These are phyloP conservation scores for Ochromonas danica DNA, from an alignment of 108 stramenopile genomes.

Conservation along the genomic window DNA sequence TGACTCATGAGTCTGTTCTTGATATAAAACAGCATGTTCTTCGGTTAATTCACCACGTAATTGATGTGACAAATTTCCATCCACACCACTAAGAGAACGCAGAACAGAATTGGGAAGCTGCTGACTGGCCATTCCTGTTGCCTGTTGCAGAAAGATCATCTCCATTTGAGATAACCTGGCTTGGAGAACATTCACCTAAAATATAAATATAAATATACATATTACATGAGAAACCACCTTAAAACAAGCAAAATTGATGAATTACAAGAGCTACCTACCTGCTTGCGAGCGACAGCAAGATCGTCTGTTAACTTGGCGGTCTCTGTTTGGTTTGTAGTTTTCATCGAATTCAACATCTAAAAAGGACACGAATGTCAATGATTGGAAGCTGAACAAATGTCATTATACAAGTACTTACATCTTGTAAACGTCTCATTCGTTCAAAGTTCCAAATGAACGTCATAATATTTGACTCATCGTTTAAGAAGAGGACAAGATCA, in stretches of 20 bases:
- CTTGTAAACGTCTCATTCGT: constrained; percentile 18
- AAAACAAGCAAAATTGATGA: background rate
- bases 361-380: background rate
- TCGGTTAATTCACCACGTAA: background rate
- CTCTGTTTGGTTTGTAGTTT: background rate
- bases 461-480: constrained; percentile 18
- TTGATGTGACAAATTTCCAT: background rate
- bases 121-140: constrained; percentile 11
- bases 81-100: constrained; percentile 19
- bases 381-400: background rate
- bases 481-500: constrained; percentile 20
- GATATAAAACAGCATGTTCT: constrained; percentile 5
- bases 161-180: constrained; percentile 16
- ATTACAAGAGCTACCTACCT: background rate
- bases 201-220: background rate
- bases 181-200: constrained; percentile 12
- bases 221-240: no score
- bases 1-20: no score
- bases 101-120: background rate
- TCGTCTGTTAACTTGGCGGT: constrained; percentile 7
- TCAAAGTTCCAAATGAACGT: constrained; percentile 34
- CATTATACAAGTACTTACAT: background rate
- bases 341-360: constrained; percentile 26
- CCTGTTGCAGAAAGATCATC: constrained; percentile 34
- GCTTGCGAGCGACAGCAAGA: background rate